Percentiles rank a stretch among this genome's conserved stretches.
Evolutionary conservation across 495 filamentous ascomycete genomes (phyloP).

Genomic region (Cairneyella variabilis): DNA sequence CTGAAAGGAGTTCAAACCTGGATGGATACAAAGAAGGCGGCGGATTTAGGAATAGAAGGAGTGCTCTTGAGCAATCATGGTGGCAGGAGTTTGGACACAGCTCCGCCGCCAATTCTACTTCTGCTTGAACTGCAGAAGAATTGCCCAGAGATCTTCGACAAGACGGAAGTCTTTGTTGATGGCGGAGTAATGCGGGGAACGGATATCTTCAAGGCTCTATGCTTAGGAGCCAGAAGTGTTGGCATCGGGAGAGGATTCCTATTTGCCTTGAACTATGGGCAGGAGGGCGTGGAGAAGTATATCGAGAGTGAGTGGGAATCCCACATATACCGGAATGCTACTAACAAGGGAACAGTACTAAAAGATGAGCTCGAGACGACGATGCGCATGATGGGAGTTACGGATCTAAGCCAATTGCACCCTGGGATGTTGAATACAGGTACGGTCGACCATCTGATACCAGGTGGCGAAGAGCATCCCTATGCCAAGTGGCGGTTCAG

Average conservation of each 20-base stretch:
- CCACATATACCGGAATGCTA: neutral
- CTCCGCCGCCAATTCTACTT: constrained; percentile 55
- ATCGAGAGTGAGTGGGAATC: constrained; percentile 47
- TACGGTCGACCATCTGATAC: constrained; percentile 67
- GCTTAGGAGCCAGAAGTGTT: constrained; percentile 60
- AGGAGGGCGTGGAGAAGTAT: constrained; percentile 67
- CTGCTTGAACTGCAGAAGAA: constrained; percentile 61
- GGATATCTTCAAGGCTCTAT: constrained; percentile 68
- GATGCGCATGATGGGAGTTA: constrained; percentile 76
- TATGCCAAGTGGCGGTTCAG: constrained; percentile 50
- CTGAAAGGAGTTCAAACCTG: constrained; percentile 64
- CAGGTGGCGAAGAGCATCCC: constrained; percentile 51
- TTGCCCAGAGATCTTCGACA: constrained; percentile 56
- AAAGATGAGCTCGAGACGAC: constrained; percentile 74
- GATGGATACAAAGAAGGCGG: constrained; percentile 54
- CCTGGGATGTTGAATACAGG: constrained; percentile 67
- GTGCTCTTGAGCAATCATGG: constrained; percentile 68
- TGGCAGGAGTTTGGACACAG: constrained; percentile 62
- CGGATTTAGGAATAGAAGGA: constrained; percentile 51
- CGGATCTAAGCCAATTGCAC: constrained; percentile 63
- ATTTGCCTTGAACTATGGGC: constrained; percentile 65
- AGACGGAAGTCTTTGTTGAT: constrained; percentile 63
- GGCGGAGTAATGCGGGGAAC: constrained; percentile 61
- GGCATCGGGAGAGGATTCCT: constrained; percentile 62
- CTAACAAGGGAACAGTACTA: constrained; percentile 46